A percentile compares a stretch with the other conserved stretches of the same genome.
Evolutionary conservation across 2,329 filamentous ascomycete species (phyloP).

Genomic region (Monilinia fructigena): DNA sequence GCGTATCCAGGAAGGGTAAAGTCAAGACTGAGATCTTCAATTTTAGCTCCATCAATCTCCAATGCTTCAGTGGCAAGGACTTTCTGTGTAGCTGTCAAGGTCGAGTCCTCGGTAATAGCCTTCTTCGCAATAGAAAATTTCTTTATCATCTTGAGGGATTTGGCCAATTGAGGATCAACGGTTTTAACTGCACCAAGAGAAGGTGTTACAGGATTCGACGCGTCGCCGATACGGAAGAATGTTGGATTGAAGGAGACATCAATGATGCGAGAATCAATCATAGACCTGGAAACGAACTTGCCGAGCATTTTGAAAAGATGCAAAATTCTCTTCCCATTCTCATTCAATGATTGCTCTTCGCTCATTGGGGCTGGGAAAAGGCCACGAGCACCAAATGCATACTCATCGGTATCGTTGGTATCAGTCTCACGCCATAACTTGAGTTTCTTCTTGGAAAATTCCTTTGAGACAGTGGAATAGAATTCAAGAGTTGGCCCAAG

Average conservation of each 20-base stretch:
- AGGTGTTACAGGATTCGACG: constrained; percentile 63
- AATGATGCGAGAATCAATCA: constrained; percentile 97
- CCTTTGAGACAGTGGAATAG: constrained; percentile 94
- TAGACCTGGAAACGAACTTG: constrained; percentile 95
- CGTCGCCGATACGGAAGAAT: constrained; percentile 91
- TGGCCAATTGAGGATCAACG: constrained; percentile 82
- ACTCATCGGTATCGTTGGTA: constrained; percentile 68
- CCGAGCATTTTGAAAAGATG: constrained; percentile 90
- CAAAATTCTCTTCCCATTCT: constrained; percentile 83
- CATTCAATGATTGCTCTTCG: constrained; percentile 67
- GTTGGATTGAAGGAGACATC: constrained; percentile 96
- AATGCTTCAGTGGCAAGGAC: constrained; percentile 66
- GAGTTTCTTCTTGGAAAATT: constrained; percentile 95
- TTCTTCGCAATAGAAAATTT: constrained; percentile 83
- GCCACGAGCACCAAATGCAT: constrained; percentile 78
- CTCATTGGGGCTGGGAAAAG: constrained; percentile 91
- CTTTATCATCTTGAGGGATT: constrained; percentile 82
- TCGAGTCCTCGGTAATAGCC: constrained; percentile 70
- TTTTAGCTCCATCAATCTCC: constrained; percentile 68
- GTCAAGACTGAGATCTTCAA: constrained; percentile 88
- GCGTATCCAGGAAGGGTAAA: constrained; percentile 91
- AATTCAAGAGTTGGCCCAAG: constrained; percentile 95
- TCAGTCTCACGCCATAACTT: constrained; percentile 96
- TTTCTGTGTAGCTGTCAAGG: constrained; percentile 68
- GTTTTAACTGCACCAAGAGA: constrained; percentile 86